These are phyloP conservation scores for Cladosporium sp. DNA, from an alignment of 2,329 filamentous ascomycete genomes.

Conservation along the genomic window DNA sequence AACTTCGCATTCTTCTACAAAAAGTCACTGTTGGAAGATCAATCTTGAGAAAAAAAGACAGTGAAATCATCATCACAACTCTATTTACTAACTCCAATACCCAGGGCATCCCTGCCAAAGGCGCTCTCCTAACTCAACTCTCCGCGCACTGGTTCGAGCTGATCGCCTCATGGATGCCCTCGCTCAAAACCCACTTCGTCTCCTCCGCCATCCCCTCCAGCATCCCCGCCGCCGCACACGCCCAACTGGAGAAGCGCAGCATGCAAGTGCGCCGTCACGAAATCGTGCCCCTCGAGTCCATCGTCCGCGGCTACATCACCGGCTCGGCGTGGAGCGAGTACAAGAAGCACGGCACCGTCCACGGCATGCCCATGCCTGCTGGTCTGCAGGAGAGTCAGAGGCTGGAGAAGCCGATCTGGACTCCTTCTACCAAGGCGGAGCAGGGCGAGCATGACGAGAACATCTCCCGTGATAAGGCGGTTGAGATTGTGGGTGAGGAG, in stretches of 20 bases:
- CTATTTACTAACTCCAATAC: background rate
- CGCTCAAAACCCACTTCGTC: slow-evolving; percentile 62
- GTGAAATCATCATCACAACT: too few species aligned
- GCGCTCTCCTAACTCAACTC: slow-evolving; percentile 62
- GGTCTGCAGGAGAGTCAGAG: slow-evolving; percentile 68
- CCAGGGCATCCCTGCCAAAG: slow-evolving; percentile 65
- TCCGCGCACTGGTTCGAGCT: slow-evolving; percentile 66
- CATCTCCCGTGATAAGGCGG: slow-evolving; percentile 65
- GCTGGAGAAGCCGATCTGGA: slow-evolving; percentile 67
- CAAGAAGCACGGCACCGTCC: slow-evolving; percentile 67
- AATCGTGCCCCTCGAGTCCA: slow-evolving; percentile 75
- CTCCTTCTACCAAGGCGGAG: slow-evolving; percentile 82
- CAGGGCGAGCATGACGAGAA: slow-evolving; percentile 79
- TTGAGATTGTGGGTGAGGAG: slow-evolving; percentile 59
- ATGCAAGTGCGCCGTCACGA: slow-evolving; percentile 74
- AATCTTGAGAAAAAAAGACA: too few species aligned
- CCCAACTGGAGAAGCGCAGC: slow-evolving; percentile 54
- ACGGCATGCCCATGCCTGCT: slow-evolving; percentile 65
- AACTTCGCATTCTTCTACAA: background rate
- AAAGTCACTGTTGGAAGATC: too few species aligned
- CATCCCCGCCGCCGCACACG: slow-evolving; percentile 35
- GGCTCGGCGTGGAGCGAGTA: slow-evolving; percentile 83
- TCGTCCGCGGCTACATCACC: slow-evolving; percentile 87
- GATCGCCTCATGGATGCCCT: slow-evolving; percentile 53
- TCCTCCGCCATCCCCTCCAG: slow-evolving; percentile 52